Percentiles rank a stretch among this genome's conserved stretches.
Evolutionary conservation across 2,329 filamentous ascomycete genomes (phyloP).

Genomic region (Botrytis tulipae): DNA sequence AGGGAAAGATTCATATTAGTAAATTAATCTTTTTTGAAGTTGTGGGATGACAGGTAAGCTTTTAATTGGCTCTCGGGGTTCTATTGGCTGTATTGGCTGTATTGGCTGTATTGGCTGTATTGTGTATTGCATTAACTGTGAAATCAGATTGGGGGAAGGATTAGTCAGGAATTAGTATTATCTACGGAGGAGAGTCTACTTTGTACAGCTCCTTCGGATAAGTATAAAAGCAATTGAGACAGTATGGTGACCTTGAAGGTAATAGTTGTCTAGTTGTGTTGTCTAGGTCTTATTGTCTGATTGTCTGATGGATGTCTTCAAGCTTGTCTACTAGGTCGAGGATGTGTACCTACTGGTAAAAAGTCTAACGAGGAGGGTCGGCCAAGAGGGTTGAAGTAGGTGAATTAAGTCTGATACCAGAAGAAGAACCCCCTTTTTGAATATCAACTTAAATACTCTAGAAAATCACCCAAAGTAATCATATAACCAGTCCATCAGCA

Average conservation of each 20-base stretch:
- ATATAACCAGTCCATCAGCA: too few species aligned
- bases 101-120: not conserved
- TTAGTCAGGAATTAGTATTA: not conserved
- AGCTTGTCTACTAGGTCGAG: not conserved
- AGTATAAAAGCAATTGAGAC: not conserved
- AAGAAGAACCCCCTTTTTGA: too few species aligned
- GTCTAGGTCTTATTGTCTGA: not conserved
- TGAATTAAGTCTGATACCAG: too few species aligned
- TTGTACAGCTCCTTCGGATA: not conserved
- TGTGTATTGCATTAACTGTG: not conserved
- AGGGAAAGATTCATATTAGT: not conserved
- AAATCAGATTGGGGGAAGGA: not conserved
- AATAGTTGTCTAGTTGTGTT: not conserved
- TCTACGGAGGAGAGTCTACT: not conserved
- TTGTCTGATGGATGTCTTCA: not conserved
- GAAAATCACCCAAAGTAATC: too few species aligned
- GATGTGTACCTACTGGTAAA: not conserved
- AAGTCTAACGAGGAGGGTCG: too few species aligned
- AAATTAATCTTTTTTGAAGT: slow-evolving; percentile 5
- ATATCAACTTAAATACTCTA: too few species aligned
- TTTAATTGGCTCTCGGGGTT: slow-evolving; percentile 1
- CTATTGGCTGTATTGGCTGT: slow-evolving; percentile 9
- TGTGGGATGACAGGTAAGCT: slow-evolving; percentile 17
- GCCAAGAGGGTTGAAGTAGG: too few species aligned
- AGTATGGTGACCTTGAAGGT: not conserved